Percentiles rank a stretch among this genome's conserved stretches.
phyloP scores from a whole-genome alignment of 2,329 filamentous ascomycete genomes.

The Cordyceps sp. region DNA sequence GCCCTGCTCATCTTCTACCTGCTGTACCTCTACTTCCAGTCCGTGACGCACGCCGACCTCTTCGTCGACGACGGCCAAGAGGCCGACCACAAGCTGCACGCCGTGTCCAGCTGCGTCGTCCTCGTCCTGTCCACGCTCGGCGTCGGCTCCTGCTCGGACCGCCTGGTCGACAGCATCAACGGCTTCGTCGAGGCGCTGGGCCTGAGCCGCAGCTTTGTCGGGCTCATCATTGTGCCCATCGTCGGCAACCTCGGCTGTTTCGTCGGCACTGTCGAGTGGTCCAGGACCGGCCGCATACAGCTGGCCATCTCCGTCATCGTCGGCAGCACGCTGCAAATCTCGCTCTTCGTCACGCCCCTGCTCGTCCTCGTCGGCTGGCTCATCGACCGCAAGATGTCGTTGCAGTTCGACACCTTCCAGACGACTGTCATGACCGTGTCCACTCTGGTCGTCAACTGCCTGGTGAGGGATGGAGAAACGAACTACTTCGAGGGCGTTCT shows the following conservation, averaged over 20 bases:
- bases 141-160: constrained; percentile 53
- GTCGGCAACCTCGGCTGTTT: constrained; percentile 61
- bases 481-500: too few relatives aligned
- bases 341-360: constrained; percentile 52
- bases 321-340: constrained; percentile 56
- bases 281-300: constrained; percentile 63
- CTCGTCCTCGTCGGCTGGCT: constrained; percentile 59
- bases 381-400: constrained; percentile 50
- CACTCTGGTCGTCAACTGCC: too few relatives aligned
- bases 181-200: constrained; percentile 38
- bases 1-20: constrained; percentile 61
- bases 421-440: too few relatives aligned
- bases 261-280: constrained; percentile 53
- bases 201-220: constrained; percentile 51
- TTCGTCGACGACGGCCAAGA: constrained; percentile 40
- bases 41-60: constrained; percentile 55
- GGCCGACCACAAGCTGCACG: constrained; percentile 10
- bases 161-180: constrained; percentile 51
- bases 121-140: constrained; percentile 47
- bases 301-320: constrained; percentile 56
- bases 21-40: constrained; percentile 64
- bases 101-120: constrained; percentile 10
- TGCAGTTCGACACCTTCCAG: constrained; percentile 56
- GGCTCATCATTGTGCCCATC: constrained; percentile 55
- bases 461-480: too few relatives aligned